A percentile compares a stretch with the other conserved stretches of the same genome.
phyloP scores from a whole-genome alignment of 2,329 filamentous ascomycete genomes.

The Pseudocercospora musae region DNA sequence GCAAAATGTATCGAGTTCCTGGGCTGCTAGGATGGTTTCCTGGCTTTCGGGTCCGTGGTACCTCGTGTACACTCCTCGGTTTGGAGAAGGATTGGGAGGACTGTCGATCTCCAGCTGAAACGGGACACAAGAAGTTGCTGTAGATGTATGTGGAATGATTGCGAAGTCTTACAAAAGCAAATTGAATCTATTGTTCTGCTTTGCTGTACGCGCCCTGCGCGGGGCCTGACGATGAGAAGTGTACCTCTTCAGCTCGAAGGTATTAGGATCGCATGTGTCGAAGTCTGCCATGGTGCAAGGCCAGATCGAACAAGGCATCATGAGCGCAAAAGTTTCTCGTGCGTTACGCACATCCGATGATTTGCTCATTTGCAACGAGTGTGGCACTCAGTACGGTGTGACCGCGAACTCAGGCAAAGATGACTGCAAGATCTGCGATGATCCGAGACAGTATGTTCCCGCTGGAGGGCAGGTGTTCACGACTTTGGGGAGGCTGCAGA shows the following conservation, averaged over 20 bases:
- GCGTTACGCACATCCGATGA: conserved; percentile 25
- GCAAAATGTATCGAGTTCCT: background rate
- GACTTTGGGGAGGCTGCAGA: conserved; percentile 45
- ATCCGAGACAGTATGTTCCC: conserved; percentile 65
- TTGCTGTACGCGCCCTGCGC: background rate
- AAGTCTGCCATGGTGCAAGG: background rate
- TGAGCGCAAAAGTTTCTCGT: background rate
- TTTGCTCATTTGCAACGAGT: conserved; percentile 61
- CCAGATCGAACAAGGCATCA: background rate
- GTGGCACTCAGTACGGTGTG: conserved; percentile 64
- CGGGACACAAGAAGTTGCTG: background rate
- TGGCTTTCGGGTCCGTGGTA: background rate
- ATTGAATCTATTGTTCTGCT: background rate
- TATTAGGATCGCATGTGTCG: background rate
- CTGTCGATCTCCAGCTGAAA: background rate
- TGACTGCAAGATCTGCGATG: conserved; percentile 66
- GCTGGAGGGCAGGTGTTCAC: conserved; percentile 62
- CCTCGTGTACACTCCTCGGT: background rate
- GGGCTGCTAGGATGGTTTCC: background rate
- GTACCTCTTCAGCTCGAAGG: background rate
- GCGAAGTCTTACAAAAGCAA: background rate
- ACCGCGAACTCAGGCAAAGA: conserved; percentile 46
- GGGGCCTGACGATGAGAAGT: too few species aligned
- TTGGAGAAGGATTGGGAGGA: background rate
- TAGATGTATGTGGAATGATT: background rate